phyloP scores from a whole-genome alignment of 129 eudicot species.

The Apium graveolens region DNA sequence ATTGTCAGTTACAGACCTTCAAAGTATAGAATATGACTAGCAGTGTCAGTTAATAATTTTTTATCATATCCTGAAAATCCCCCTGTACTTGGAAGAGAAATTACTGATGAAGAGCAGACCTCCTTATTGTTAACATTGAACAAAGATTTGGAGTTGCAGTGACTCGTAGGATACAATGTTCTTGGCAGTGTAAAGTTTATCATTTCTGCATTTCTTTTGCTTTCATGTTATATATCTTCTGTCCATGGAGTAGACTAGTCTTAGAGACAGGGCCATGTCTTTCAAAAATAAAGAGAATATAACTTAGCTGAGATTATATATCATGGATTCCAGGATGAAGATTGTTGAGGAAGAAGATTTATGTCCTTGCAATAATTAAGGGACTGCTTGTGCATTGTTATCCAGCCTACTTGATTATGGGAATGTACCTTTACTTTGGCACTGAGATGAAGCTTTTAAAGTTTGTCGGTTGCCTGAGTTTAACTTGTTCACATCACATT shows the following conservation, averaged over 20 bases:
- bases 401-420: neutral
- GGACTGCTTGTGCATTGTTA: neutral
- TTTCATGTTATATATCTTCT: neutral
- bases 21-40: neutral
- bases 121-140: neutral
- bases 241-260: neutral
- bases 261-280: neutral
- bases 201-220: neutral
- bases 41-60: neutral
- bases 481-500: neutral
- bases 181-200: neutral
- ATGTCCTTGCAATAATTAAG: neutral
- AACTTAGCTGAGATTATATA: neutral
- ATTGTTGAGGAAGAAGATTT: neutral
- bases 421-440: neutral
- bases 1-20: neutral
- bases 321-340: neutral
- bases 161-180: neutral
- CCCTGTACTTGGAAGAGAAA: neutral
- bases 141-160: neutral
- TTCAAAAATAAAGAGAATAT: neutral
- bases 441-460: neutral
- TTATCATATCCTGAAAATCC: neutral
- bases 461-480: neutral
- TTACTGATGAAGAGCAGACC: neutral